phyloP scores from a whole-genome alignment of 2,329 filamentous ascomycete genomes.

The Ophiosphaerella narmari region DNA sequence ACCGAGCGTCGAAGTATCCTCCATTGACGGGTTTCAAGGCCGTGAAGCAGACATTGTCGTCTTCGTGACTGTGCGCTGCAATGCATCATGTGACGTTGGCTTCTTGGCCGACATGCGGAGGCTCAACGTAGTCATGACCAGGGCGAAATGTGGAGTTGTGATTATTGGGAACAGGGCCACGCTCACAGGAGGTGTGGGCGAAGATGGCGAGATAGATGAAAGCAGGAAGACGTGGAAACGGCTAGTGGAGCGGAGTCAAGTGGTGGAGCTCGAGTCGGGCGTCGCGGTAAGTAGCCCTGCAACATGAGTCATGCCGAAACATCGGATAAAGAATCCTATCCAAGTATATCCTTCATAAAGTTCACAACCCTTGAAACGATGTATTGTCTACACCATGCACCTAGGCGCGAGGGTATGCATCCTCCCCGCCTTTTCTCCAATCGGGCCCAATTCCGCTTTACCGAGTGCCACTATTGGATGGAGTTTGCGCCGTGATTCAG shows the following conservation, averaged over 20 bases:
- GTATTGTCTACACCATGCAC: too few relatives aligned
- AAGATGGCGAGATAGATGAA: conserved; percentile 14
- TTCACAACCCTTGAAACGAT: too few relatives aligned
- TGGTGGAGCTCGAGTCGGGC: neutral
- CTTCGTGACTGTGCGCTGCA: conserved; percentile 51
- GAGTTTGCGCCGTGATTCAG: too few relatives aligned
- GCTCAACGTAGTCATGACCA: conserved; percentile 50
- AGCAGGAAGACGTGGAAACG: conserved; percentile 22
- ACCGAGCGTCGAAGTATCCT: conserved; percentile 39
- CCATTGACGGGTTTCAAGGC: conserved; percentile 53
- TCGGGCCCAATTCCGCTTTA: too few relatives aligned
- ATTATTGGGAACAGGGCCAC: conserved; percentile 25
- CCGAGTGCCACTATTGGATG: too few relatives aligned
- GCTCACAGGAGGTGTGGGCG: conserved; percentile 35
- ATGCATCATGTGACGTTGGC: conserved; percentile 46
- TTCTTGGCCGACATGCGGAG: conserved; percentile 50
- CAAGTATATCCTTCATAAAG: too few relatives aligned
- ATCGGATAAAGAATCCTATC: too few relatives aligned
- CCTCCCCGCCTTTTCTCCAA: too few relatives aligned
- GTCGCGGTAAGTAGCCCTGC: neutral
- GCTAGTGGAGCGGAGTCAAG: conserved; percentile 14
- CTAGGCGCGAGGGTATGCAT: too few relatives aligned
- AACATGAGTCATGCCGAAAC: neutral
- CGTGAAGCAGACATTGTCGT: conserved; percentile 52
- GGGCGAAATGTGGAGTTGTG: conserved; percentile 45